These are phyloP conservation scores for Rheum nobile DNA, from an alignment of 148 eudicot genomes.

Conservation along the genomic window DNA sequence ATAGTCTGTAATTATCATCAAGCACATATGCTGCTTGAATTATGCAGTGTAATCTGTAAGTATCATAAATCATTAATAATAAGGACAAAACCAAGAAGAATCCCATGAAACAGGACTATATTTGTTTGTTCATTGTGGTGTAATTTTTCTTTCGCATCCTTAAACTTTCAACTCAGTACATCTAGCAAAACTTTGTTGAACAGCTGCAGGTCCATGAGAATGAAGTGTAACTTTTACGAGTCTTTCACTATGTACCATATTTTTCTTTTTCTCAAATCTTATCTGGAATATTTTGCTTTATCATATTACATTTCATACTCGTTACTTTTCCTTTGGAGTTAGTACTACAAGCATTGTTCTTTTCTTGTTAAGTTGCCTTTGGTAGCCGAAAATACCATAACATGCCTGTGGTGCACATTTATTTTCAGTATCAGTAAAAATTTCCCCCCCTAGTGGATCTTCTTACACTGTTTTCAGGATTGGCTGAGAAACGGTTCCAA, in stretches of 20 bases:
- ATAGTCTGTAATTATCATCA: not conserved
- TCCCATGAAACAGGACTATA: not conserved
- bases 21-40: not conserved
- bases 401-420: not conserved
- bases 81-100: not conserved
- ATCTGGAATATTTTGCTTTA: slow-evolving; percentile 7
- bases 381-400: not conserved
- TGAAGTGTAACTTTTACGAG: not conserved
- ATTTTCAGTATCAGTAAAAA: not conserved
- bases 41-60: not conserved
- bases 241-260: not conserved
- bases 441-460: not conserved
- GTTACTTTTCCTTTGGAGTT: not conserved
- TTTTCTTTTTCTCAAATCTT: not conserved
- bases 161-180: not conserved
- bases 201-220: not conserved
- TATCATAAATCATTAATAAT: not conserved
- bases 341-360: slow-evolving; percentile 1
- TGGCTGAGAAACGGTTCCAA: not conserved
- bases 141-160: not conserved
- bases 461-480: not conserved
- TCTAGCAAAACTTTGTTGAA: slow-evolving; percentile 1
- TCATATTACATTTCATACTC: not conserved
- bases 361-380: not conserved
- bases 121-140: not conserved